Conservation (phyloP, 306 rosid genomes). For the Corylus americana region DNA sequence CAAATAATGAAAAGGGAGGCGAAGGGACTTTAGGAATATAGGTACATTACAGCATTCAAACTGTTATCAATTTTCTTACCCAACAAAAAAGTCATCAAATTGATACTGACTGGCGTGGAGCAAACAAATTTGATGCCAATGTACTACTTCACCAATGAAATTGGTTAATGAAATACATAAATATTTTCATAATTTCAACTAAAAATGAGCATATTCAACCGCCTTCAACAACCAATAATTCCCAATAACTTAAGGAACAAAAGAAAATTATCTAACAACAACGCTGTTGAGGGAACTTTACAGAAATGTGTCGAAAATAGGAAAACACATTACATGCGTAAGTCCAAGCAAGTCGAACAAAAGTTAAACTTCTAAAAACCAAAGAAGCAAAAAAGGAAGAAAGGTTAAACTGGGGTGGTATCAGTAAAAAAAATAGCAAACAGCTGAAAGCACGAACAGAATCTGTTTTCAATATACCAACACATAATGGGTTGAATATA, state of each 20-base stretch:
- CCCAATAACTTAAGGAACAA: background rate
- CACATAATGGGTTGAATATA: background rate
- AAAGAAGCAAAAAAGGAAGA: background rate
- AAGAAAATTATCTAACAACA: background rate
- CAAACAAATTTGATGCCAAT: background rate
- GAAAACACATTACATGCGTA: background rate
- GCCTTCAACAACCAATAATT: background rate
- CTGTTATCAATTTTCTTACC: background rate
- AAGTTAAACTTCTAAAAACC: background rate
- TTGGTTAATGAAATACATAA: slow-evolving; percentile 1
- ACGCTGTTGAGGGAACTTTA: background rate
- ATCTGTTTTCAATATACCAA: background rate
- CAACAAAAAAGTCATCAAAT: background rate
- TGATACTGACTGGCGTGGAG: background rate
- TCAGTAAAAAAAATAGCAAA: background rate
- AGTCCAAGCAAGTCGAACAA: background rate
- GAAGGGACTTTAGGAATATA: background rate
- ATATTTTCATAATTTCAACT: too few relatives aligned
- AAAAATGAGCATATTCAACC: too few relatives aligned
- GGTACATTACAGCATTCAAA: background rate
- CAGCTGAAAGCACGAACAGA: background rate
- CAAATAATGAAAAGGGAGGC: background rate
- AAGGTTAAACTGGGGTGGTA: background rate
- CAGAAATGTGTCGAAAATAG: background rate
- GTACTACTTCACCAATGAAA: background rate